Evolutionary conservation across 1,284 basidiomycete genomes (phyloP).

Genomic region (Leccinum holopus): DNA sequence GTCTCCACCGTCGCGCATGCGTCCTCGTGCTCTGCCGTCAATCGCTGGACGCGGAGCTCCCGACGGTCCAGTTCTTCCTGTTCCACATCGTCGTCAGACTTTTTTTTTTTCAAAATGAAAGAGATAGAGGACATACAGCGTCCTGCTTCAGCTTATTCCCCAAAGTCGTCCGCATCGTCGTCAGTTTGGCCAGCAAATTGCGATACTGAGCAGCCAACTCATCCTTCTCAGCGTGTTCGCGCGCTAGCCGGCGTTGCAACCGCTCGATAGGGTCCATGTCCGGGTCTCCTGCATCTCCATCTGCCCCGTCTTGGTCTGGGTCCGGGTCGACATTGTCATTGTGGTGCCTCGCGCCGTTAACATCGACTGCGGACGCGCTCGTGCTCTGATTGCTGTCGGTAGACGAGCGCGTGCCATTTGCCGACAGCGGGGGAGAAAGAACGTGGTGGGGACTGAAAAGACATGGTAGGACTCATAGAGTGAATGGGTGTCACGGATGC

Average conservation of each 20-base stretch:
- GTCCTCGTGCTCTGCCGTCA: slow-evolving; percentile 76
- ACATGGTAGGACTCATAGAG: slow-evolving; percentile 11
- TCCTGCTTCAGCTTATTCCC: slow-evolving; percentile 96
- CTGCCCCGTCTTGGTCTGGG: slow-evolving; percentile 14
- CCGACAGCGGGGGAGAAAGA: slow-evolving; percentile 25
- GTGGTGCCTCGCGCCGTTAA: slow-evolving; percentile 17
- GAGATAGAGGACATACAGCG: slow-evolving; percentile 65
- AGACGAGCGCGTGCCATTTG: slow-evolving; percentile 26
- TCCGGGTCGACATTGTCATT: slow-evolving; percentile 13
- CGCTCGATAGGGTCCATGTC: slow-evolving; percentile 43
- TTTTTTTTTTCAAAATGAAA: slow-evolving; percentile 22
- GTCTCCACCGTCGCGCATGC: slow-evolving; percentile 68
- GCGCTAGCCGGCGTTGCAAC: slow-evolving; percentile 58
- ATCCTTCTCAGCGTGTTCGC: slow-evolving; percentile 80
- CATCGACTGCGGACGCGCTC: neutral
- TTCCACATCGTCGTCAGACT: neutral
- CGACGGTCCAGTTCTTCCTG: slow-evolving; percentile 96
- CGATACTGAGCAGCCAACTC: slow-evolving; percentile 82
- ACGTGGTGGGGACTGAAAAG: slow-evolving; percentile 18
- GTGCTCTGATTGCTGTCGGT: slow-evolving; percentile 28
- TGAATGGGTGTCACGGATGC: no score
- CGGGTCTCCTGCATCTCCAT: neutral
- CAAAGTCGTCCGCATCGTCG: slow-evolving; percentile 89
- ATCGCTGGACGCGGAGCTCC: slow-evolving; percentile 75
- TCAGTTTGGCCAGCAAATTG: slow-evolving; percentile 84